Evolutionary conservation across 768 basidiomycete species (phyloP).

Genomic region (Rhodotorula graminis): DNA sequence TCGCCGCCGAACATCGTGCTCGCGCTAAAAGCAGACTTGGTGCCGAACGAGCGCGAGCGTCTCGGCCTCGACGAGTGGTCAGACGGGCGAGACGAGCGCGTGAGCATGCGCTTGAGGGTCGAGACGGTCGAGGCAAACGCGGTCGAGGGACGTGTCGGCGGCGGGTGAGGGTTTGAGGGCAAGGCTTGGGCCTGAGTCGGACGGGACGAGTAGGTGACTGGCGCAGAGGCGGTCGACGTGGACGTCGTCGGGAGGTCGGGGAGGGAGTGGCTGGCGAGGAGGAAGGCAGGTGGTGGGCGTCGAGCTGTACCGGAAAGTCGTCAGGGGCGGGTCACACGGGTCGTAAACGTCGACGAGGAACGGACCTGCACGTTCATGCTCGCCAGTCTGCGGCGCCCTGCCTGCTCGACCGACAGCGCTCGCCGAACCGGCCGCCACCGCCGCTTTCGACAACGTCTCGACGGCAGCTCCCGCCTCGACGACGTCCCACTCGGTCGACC

Average conservation of each 20-base stretch:
- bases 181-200: not conserved
- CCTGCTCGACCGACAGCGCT: no score
- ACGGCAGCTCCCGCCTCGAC: not conserved
- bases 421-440: not conserved
- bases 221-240: no score
- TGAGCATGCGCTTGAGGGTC: constrained; percentile 11
- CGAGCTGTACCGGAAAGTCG: no score
- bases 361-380: no score
- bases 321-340: no score
- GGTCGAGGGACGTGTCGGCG: not conserved
- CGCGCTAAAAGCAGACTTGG: not conserved
- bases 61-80: not conserved
- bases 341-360: no score
- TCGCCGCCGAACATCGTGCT: not conserved
- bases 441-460: not conserved
- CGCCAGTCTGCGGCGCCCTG: no score
- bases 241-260: not conserved
- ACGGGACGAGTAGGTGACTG: not conserved
- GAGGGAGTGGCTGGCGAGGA: not conserved
- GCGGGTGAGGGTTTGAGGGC: not conserved
- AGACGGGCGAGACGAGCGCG: not conserved
- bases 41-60: not conserved
- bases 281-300: no score
- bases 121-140: not conserved
- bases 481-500: not conserved